These are phyloP conservation scores for Gracilaria caudata DNA, from an alignment of 23 red algal genomes.

Conservation along the genomic window DNA sequence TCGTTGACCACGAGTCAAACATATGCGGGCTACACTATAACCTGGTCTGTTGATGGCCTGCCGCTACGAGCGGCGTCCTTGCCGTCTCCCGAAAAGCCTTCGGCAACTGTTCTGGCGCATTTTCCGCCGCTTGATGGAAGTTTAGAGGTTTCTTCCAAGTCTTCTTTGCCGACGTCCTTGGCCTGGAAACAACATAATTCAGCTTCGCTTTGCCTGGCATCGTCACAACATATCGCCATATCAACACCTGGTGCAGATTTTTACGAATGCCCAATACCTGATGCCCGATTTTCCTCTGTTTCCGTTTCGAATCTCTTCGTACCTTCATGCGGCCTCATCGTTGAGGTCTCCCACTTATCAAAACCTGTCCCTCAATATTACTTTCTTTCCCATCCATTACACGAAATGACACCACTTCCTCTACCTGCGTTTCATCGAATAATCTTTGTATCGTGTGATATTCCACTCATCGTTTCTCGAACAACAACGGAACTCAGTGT, in stretches of 20 bases:
- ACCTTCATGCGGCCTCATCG: conserved; percentile 19
- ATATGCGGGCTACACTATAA: conserved; percentile 16
- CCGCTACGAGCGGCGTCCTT: conserved; percentile 6
- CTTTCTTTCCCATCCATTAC: conserved; percentile 31
- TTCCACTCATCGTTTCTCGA: conserved; percentile 43
- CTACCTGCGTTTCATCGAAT: conserved; percentile 30
- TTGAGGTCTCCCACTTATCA: conserved; percentile 1
- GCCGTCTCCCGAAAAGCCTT: conserved; percentile 6
- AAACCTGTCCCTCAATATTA: conserved; percentile 10
- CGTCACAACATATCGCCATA: not conserved
- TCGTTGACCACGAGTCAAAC: not conserved
- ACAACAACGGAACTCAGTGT: conserved; percentile 5
- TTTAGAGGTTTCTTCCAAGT: not conserved
- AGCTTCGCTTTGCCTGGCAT: conserved; percentile 21
- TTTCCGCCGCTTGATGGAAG: conserved; percentile 33
- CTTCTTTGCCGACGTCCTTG: not conserved
- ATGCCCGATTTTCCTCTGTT: conserved; percentile 9
- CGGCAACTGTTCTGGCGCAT: conserved; percentile 4
- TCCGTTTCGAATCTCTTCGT: conserved; percentile 16
- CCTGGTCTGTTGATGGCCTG: conserved; percentile 19
- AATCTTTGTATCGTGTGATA: conserved; percentile 29
- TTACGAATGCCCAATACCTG: conserved; percentile 27
- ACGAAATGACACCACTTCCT: conserved; percentile 6
- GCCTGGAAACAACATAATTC: not conserved
- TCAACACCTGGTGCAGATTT: conserved; percentile 22